Percentiles rank a stretch among this genome's conserved stretches.
Evolutionary conservation across 352 stramenopile species (phyloP).

Genomic region (Phytophthora syringae): DNA sequence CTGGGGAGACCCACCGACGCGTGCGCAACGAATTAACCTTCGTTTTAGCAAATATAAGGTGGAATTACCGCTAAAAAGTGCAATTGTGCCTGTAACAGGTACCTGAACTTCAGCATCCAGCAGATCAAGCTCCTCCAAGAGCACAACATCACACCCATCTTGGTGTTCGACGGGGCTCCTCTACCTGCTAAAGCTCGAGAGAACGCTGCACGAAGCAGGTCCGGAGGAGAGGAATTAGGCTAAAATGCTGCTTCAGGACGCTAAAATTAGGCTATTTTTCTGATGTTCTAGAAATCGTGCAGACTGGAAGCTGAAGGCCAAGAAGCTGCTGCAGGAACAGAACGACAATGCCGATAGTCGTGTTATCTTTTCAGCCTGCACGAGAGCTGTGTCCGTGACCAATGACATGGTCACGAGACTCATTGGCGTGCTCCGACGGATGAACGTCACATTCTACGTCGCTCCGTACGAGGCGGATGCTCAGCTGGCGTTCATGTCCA

Average conservation of each 20-base stretch:
- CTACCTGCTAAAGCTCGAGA: conserved; percentile 88
- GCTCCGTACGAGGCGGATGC: conserved; percentile 97
- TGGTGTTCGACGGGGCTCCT: conserved; percentile 95
- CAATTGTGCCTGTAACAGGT: conserved; percentile 39
- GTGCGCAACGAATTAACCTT: conserved; percentile 49
- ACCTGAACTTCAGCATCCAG: conserved; percentile 89
- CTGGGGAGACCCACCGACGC: conserved; percentile 54
- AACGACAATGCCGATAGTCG: conserved; percentile 28
- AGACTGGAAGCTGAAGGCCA: conserved; percentile 53
- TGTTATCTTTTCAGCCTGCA: conserved; percentile 40
- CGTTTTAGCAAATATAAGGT: conserved; percentile 12
- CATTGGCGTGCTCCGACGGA: conserved; percentile 59
- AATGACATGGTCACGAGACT: conserved; percentile 82
- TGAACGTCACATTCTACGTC: conserved; percentile 93
- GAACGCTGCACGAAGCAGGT: conserved; percentile 61
- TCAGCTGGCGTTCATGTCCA: conserved; percentile 95
- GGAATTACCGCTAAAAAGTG: conserved; percentile 36
- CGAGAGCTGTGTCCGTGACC: conserved; percentile 65
- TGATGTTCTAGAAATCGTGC: conserved; percentile 35
- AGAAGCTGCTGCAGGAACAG: conserved; percentile 32
- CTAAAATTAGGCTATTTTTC: background rate
- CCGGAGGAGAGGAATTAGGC: background rate
- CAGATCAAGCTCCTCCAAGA: conserved; percentile 89
- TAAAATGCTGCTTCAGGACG: conserved; percentile 7
- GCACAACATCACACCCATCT: conserved; percentile 84